Evolutionary conservation across 2,329 filamentous ascomycete genomes (phyloP).

Genomic region (Blumeriella jaapii): DNA sequence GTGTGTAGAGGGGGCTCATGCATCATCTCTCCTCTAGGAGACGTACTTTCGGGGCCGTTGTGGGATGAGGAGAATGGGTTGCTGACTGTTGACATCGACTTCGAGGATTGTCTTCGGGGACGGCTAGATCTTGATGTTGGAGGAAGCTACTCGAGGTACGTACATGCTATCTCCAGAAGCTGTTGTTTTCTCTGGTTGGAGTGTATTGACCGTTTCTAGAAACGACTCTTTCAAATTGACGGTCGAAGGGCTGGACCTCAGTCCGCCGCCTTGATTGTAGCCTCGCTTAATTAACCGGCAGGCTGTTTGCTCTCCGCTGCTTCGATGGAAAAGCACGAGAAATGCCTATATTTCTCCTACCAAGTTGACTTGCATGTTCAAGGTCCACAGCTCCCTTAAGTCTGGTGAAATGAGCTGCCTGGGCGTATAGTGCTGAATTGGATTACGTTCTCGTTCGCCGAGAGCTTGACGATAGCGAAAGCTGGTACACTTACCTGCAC

Average conservation of each 20-base stretch:
- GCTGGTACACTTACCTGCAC: no score
- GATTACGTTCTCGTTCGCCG: no score
- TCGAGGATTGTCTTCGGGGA: constrained; percentile 77
- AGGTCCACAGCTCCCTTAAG: no score
- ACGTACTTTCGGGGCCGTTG: constrained; percentile 68
- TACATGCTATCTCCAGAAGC: not conserved
- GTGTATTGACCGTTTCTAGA: constrained; percentile 24
- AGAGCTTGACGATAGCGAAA: no score
- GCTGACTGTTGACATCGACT: constrained; percentile 65
- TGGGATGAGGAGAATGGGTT: constrained; percentile 65
- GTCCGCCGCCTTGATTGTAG: constrained; percentile 38
- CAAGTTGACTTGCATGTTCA: no score
- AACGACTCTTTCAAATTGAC: constrained; percentile 52
- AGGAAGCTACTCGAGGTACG: constrained; percentile 72
- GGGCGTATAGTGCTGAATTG: no score
- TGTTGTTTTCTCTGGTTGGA: not conserved
- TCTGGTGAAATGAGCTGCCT: no score
- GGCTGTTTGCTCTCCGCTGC: not conserved
- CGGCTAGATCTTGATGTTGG: constrained; percentile 73
- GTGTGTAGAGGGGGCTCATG: constrained; percentile 68
- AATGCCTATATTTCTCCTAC: no score
- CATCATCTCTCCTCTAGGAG: constrained; percentile 68
- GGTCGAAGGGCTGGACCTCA: constrained; percentile 46
- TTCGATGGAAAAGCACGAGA: not conserved
- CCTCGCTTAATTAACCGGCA: no score